phyloP scores from a whole-genome alignment of 257 asterid species.

The Pogostemon cablin region DNA sequence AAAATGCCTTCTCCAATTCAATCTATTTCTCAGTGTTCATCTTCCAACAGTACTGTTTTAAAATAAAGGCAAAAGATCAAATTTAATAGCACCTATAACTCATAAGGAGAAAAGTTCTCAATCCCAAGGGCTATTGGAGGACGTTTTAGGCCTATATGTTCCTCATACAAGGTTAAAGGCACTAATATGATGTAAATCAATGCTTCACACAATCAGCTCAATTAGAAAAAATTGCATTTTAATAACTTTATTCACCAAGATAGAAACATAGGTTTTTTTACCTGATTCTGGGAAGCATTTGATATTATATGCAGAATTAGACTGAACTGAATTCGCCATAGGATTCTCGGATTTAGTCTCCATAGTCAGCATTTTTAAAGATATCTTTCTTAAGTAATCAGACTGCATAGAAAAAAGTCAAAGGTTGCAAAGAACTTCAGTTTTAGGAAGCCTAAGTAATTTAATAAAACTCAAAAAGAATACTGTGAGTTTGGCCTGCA shows the following conservation, averaged over 20 bases:
- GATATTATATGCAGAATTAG: slow-evolving; percentile 58
- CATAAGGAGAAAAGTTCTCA: neutral
- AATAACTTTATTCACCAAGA: neutral
- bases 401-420: no score
- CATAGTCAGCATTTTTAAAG: no score
- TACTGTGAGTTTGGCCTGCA: slow-evolving; percentile 11
- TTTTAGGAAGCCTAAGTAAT: neutral
- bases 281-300: slow-evolving; percentile 68
- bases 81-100: neutral
- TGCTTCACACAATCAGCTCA: slow-evolving; percentile 1
- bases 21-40: neutral
- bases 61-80: slow-evolving; percentile 10
- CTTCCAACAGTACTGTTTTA: neutral
- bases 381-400: no score
- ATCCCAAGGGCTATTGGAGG: neutral
- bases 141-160: neutral
- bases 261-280: slow-evolving; percentile 32
- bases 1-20: neutral
- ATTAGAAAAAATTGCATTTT: neutral
- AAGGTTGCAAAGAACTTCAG: neutral
- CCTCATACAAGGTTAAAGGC: no score
- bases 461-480: neutral
- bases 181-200: neutral
- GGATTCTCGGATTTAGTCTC: no score
- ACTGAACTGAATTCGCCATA: slow-evolving; percentile 49